These are phyloP conservation scores for Xerocomus nothofagi DNA, from an alignment of 1,284 basidiomycete genomes.

Conservation along the genomic window DNA sequence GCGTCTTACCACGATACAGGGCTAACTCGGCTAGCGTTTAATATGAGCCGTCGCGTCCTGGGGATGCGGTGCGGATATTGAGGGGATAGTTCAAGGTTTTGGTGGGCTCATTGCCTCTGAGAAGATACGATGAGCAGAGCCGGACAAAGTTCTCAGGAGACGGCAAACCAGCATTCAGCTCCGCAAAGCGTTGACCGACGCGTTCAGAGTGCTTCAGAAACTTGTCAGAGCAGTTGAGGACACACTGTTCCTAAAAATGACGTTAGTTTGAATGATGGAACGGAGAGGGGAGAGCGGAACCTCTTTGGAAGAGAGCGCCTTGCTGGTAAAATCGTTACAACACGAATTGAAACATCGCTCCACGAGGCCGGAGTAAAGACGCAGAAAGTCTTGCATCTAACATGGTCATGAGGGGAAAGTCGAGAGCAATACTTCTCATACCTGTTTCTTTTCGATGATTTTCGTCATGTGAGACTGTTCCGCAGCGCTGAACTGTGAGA, in stretches of 20 bases:
- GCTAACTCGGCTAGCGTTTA: slow-evolving; percentile 5
- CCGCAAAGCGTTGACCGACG: slow-evolving; percentile 89
- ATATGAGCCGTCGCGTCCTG: background rate
- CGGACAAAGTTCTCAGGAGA: background rate
- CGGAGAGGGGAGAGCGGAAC: slow-evolving; percentile 43
- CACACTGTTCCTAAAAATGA: slow-evolving; percentile 59
- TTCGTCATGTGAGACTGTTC: slow-evolving; percentile 91
- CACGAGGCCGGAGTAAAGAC: slow-evolving; percentile 93
- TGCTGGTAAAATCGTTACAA: slow-evolving; percentile 96
- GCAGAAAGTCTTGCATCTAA: slow-evolving; percentile 98
- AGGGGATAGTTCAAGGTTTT: slow-evolving; percentile 27
- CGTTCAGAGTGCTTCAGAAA: slow-evolving; percentile 97
- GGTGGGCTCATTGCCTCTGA: slow-evolving; percentile 35
- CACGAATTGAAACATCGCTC: slow-evolving; percentile 96
- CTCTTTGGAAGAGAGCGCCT: slow-evolving; percentile 92
- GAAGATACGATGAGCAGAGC: slow-evolving; percentile 1
- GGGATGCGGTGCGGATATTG: background rate
- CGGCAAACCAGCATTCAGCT: slow-evolving; percentile 80
- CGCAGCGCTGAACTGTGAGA: slow-evolving; percentile 78
- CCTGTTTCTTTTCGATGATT: slow-evolving; percentile 94
- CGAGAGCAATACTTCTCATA: slow-evolving; percentile 32
- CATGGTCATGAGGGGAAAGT: slow-evolving; percentile 1
- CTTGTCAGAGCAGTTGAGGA: slow-evolving; percentile 84
- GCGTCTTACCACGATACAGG: slow-evolving; percentile 16
- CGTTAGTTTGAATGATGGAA: slow-evolving; percentile 13